Evolutionary conservation across 768 basidiomycete species (phyloP).

Genomic region (Ramaria sp.): DNA sequence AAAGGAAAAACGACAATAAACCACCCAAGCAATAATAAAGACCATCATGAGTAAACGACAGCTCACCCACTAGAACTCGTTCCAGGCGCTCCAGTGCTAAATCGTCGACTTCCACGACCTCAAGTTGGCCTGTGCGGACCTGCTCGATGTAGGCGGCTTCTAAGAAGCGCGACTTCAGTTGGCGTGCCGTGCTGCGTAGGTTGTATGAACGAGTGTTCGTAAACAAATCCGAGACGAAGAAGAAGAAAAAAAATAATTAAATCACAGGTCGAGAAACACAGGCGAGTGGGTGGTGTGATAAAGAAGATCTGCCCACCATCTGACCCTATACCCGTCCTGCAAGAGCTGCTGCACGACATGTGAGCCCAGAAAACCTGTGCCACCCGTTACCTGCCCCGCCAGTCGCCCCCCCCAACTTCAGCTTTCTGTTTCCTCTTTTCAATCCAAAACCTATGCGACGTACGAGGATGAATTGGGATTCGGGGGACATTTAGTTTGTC

Average conservation of each 20-base stretch:
- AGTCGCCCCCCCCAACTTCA: no score
- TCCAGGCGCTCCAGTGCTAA: slow-evolving; percentile 8
- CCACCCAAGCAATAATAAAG: neutral
- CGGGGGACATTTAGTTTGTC: no score
- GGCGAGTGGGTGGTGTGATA: no score
- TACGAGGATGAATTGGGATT: neutral
- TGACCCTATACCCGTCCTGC: slow-evolving; percentile 25
- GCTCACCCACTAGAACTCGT: neutral
- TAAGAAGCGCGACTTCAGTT: slow-evolving; percentile 3
- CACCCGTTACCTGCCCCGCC: slow-evolving; percentile 26
- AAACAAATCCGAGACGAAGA: no score
- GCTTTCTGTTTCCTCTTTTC: neutral
- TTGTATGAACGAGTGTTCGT: no score
- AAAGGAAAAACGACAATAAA: neutral
- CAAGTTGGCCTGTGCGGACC: slow-evolving; percentile 1
- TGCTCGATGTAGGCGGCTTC: neutral
- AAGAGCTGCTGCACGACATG: slow-evolving; percentile 26
- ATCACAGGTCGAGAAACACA: no score
- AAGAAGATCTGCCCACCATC: slow-evolving; percentile 1
- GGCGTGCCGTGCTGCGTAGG: neutral
- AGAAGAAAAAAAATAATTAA: no score
- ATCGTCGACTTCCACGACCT: slow-evolving; percentile 14
- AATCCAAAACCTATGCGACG: neutral
- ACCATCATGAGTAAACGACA: neutral
- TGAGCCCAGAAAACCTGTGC: slow-evolving; percentile 30